These are phyloP conservation scores for Dimocarpus longan DNA, from an alignment of 345 rosid species.

Conservation along the genomic window DNA sequence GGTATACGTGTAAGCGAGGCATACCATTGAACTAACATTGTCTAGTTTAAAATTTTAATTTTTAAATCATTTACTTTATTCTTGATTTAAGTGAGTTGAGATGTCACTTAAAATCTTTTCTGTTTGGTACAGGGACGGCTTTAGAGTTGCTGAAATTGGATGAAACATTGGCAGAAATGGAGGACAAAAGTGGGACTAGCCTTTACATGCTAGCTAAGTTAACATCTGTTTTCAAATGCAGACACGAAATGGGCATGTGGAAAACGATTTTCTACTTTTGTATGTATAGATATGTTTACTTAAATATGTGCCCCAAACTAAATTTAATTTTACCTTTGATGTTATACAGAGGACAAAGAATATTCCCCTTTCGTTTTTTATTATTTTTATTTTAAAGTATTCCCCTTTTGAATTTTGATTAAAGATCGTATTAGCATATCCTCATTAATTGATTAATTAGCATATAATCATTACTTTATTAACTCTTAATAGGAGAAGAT, in stretches of 20 bases:
- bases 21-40: too few relatives aligned
- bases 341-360: too few relatives aligned
- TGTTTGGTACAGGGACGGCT: not conserved
- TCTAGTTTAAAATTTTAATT: too few relatives aligned
- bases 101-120: too few relatives aligned
- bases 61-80: too few relatives aligned
- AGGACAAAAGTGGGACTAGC: not conserved
- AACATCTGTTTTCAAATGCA: not conserved
- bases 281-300: not conserved
- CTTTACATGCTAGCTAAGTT: not conserved
- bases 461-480: too few relatives aligned
- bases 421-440: conserved; percentile 7
- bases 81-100: too few relatives aligned
- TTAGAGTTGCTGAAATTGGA: not conserved
- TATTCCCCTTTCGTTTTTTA: too few relatives aligned
- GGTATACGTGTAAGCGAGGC: too few relatives aligned
- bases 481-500: too few relatives aligned
- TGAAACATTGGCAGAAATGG: not conserved
- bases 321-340: too few relatives aligned
- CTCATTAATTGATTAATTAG: not conserved
- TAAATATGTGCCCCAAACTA: not conserved
- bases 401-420: conserved; percentile 13
- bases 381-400: not conserved
- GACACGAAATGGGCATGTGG: not conserved
- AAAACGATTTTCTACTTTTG: not conserved